These are phyloP conservation scores for Ogataea pilisensis DNA, from an alignment of 805 yeast species.

Conservation along the genomic window DNA sequence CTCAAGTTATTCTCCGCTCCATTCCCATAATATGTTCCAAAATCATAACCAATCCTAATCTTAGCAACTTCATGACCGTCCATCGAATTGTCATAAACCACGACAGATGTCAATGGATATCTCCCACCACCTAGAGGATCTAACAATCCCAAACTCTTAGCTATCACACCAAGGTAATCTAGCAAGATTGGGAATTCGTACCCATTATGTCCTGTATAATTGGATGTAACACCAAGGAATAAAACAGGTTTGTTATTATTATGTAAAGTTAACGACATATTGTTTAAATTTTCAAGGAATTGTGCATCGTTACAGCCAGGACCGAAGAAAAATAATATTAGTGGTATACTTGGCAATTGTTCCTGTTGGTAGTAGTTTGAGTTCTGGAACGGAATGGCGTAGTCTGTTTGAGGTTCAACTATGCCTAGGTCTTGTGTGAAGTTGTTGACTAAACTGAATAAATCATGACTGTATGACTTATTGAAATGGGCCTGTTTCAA, in stretches of 20 bases:
- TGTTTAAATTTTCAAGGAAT: constrained; percentile 6
- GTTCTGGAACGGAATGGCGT: neutral
- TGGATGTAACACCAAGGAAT: constrained; percentile 24
- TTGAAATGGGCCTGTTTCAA: constrained; percentile 19
- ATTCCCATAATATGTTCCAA: constrained; percentile 14
- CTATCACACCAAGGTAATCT: constrained; percentile 25
- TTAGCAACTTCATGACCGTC: constrained; percentile 20
- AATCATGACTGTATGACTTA: constrained; percentile 12
- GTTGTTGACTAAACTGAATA: constrained; percentile 3
- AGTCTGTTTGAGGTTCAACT: neutral
- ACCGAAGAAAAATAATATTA: constrained; percentile 16
- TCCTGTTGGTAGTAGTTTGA: neutral
- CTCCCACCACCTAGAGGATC: constrained; percentile 36
- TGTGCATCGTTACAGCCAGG: constrained; percentile 11
- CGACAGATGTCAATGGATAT: constrained; percentile 29
- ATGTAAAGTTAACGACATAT: neutral
- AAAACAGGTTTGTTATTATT: neutral
- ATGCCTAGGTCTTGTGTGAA: neutral
- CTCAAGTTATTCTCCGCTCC: constrained; percentile 12
- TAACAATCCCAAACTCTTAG: constrained; percentile 19
- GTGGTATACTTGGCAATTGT: neutral
- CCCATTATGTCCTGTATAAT: constrained; percentile 7
- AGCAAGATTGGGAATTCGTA: constrained; percentile 25
- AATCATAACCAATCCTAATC: constrained; percentile 26
- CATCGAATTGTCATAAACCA: constrained; percentile 19